Evolutionary conservation across 805 yeast genomes (phyloP).

Genomic region (Metschnikowia sp.): DNA sequence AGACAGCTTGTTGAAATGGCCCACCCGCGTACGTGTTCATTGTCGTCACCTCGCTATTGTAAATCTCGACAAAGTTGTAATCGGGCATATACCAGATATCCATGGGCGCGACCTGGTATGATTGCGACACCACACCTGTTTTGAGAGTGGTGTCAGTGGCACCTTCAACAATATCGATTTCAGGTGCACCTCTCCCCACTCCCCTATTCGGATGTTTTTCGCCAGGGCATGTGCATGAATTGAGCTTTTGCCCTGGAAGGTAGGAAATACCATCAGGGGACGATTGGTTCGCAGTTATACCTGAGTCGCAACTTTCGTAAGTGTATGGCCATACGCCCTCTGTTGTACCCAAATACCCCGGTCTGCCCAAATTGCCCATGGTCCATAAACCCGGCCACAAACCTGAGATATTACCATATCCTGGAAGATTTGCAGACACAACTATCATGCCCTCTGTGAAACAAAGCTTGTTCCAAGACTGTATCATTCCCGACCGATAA

Average conservation of each 20-base stretch:
- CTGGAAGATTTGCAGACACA: conserved; percentile 74
- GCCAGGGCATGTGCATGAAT: conserved; percentile 73
- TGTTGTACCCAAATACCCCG: conserved; percentile 82
- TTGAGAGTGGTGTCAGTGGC: conserved; percentile 54
- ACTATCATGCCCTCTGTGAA: conserved; percentile 82
- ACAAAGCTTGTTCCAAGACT: conserved; percentile 89
- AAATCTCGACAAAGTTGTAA: conserved; percentile 70
- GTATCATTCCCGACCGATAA: conserved; percentile 90
- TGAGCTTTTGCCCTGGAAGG: conserved; percentile 79
- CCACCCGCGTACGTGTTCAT: conserved; percentile 93
- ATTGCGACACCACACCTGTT: conserved; percentile 81
- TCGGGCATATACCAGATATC: conserved; percentile 95
- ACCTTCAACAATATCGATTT: conserved; percentile 84
- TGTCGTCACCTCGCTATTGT: conserved; percentile 64
- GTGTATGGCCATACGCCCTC: conserved; percentile 97
- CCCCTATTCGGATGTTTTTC: conserved; percentile 89
- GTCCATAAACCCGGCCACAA: conserved; percentile 98
- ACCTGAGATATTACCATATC: conserved; percentile 73
- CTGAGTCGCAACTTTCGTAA: conserved; percentile 85
- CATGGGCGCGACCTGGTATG: conserved; percentile 87
- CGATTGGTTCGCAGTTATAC: conserved; percentile 91
- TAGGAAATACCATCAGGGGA: conserved; percentile 85
- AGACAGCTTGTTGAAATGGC: conserved; percentile 89
- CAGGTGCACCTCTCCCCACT: conserved; percentile 86
- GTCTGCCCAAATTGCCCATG: conserved; percentile 88